phyloP scores from a whole-genome alignment of 129 eudicot genomes.

The Daucus carota region DH1_v3.0 NC_030382.2:29947501-29948000 shows the following conservation, averaged over 20 bases:
- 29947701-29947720: background rate
- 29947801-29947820: background rate
- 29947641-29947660: too few species aligned
- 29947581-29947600: background rate
- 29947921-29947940: background rate
- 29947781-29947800: background rate
- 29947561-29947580: background rate
- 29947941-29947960: background rate
- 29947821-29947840: background rate
- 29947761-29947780: slow-evolving; percentile 3
- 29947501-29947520: background rate
- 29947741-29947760: background rate
- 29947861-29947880: background rate
- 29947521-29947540: background rate
- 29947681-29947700: background rate
- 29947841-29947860: background rate
- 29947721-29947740: background rate
- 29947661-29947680: background rate
- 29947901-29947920: slow-evolving; percentile 1
- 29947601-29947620: background rate
- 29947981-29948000: background rate
- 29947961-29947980: background rate
- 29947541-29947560: background rate
- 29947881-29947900: background rate
- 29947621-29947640: too few species aligned